Conservation (phyloP, 2,329 filamentous ascomycete genomes). For the Trichocomaceae sp. region DNA sequence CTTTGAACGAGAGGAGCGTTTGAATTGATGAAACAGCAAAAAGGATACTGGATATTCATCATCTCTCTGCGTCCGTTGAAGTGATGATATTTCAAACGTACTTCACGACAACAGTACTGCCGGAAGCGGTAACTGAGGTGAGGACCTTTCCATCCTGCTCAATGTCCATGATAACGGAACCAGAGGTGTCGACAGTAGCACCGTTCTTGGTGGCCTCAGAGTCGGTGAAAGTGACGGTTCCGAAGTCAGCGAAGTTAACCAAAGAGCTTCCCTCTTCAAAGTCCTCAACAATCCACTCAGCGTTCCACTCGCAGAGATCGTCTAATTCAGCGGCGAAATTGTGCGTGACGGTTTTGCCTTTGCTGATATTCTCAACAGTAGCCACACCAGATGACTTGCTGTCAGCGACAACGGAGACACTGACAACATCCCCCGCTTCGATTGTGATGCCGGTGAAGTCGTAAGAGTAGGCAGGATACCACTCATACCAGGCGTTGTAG, state of each 20-base stretch:
- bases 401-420: slow-evolving; percentile 7
- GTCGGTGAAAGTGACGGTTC: slow-evolving; percentile 37
- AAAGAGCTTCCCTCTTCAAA: slow-evolving; percentile 36
- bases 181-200: slow-evolving; percentile 13
- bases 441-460: slow-evolving; percentile 13
- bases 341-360: slow-evolving; percentile 48
- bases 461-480: slow-evolving; percentile 43
- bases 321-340: slow-evolving; percentile 34
- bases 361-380: slow-evolving; percentile 47
- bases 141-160: slow-evolving; percentile 31
- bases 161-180: slow-evolving; percentile 38
- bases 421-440: slow-evolving; percentile 6
- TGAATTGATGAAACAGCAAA: not conserved
- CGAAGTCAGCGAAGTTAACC: slow-evolving; percentile 45
- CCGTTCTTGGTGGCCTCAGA: slow-evolving; percentile 19
- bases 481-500: slow-evolving; percentile 57
- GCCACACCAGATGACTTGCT: slow-evolving; percentile 33
- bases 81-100: slow-evolving; percentile 3
- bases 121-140: slow-evolving; percentile 11
- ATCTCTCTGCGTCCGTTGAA: not conserved
- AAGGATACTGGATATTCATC: not conserved
- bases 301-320: slow-evolving; percentile 50
- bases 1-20: not conserved
- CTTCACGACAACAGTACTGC: slow-evolving; percentile 8
- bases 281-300: slow-evolving; percentile 59